These are phyloP conservation scores for Nepenthes gracilis DNA, from an alignment of 148 eudicot genomes.

Conservation along the genomic window DNA sequence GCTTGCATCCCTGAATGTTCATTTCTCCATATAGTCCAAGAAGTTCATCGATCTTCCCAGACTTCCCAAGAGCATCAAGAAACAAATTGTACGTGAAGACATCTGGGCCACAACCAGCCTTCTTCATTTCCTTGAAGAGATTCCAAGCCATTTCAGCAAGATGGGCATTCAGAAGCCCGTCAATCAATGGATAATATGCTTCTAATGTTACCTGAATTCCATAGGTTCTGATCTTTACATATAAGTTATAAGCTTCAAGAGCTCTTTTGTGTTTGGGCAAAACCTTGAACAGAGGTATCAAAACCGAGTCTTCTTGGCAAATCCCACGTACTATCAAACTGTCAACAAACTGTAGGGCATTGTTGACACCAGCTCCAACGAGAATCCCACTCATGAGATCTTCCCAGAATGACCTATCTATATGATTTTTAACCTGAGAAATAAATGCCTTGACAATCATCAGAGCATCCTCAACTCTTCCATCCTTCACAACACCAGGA, in stretches of 20 bases:
- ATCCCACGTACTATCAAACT: conserved; percentile 35
- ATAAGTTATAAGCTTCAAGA: conserved; percentile 52
- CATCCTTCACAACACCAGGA: conserved; percentile 62
- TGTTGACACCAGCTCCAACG: conserved; percentile 45
- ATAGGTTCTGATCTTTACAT: conserved; percentile 27
- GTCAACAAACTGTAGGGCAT: conserved; percentile 46
- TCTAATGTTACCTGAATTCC: conserved; percentile 38
- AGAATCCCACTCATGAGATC: conserved; percentile 51
- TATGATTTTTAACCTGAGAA: conserved; percentile 10
- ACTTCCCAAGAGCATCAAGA: conserved; percentile 69
- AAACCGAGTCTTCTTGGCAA: conserved; percentile 48
- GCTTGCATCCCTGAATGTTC: conserved; percentile 55
- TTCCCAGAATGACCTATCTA: conserved; percentile 47
- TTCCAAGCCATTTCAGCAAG: conserved; percentile 51
- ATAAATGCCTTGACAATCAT: conserved; percentile 36
- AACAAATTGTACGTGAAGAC: conserved; percentile 68
- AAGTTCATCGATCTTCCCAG: conserved; percentile 43
- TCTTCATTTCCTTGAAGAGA: conserved; percentile 68
- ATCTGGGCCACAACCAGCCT: conserved; percentile 58
- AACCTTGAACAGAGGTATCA: conserved; percentile 55
- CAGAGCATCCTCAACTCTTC: conserved; percentile 52
- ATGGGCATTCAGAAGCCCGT: conserved; percentile 56
- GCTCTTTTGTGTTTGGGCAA: conserved; percentile 54
- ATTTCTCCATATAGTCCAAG: conserved; percentile 63
- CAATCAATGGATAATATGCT: conserved; percentile 54